A percentile compares a stretch with the other conserved stretches of the same genome.
These are phyloP conservation scores for Solanum chilense DNA, from an alignment of 257 asterid genomes.

Conservation along the genomic window DNA sequence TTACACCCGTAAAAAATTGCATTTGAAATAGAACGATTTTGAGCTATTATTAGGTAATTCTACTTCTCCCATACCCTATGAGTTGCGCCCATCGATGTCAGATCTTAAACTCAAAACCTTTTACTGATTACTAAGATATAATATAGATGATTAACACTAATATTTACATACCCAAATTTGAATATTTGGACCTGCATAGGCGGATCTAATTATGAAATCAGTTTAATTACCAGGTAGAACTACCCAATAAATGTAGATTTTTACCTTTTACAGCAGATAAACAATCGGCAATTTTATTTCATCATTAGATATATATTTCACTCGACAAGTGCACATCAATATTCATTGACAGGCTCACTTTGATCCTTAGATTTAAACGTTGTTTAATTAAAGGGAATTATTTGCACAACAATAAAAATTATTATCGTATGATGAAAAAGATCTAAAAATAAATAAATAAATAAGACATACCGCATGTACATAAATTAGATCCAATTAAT, in stretches of 20 bases:
- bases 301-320: neutral
- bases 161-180: neutral
- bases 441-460: no score
- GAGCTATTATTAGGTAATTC: neutral
- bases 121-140: neutral
- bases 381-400: neutral
- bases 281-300: neutral
- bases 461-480: fast-evolving
- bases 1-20: neutral
- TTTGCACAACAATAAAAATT: neutral
- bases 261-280: neutral
- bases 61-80: neutral
- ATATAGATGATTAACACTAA: neutral
- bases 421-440: neutral
- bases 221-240: neutral
- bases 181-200: neutral
- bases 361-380: neutral
- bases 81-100: neutral
- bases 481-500: neutral
- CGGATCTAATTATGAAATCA: neutral
- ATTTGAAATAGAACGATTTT: neutral
- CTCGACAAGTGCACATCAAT: neutral
- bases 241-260: neutral
- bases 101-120: neutral
- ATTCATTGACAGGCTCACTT: neutral